Evolutionary conservation across 1,284 basidiomycete species (phyloP).

Genomic region (Tetrapyrgos nigripes): DNA sequence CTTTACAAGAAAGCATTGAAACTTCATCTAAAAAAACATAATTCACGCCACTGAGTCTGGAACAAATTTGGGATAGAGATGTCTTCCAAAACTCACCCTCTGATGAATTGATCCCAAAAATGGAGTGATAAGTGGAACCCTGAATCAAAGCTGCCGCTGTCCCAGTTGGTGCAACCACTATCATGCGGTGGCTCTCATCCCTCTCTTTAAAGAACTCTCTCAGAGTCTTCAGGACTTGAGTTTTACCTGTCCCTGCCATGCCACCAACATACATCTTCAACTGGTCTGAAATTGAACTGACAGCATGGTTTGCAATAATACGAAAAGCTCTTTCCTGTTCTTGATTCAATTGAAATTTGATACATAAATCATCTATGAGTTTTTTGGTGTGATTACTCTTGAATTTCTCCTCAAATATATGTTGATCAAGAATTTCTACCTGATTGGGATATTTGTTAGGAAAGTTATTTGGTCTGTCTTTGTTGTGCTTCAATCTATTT

Average conservation of each 20-base stretch:
- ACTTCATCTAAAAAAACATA: constrained; percentile 27
- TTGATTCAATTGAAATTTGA: background rate
- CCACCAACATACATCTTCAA: constrained; percentile 4
- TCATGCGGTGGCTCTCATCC: constrained; percentile 30
- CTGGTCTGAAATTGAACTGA: constrained; percentile 19
- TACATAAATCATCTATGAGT: background rate
- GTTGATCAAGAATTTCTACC: background rate
- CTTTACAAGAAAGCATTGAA: constrained; percentile 22
- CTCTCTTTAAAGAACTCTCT: background rate
- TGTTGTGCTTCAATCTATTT: background rate
- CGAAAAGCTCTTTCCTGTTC: constrained; percentile 26
- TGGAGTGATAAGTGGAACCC: constrained; percentile 37
- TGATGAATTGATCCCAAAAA: constrained; percentile 25
- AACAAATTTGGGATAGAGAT: background rate
- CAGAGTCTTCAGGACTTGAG: background rate
- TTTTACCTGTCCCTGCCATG: constrained; percentile 1
- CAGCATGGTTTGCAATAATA: constrained; percentile 31
- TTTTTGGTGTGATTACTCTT: background rate
- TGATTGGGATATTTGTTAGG: background rate
- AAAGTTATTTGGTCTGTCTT: constrained; percentile 21
- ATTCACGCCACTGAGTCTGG: constrained; percentile 11
- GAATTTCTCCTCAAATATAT: background rate
- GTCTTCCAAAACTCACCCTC: background rate
- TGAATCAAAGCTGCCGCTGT: constrained; percentile 31
- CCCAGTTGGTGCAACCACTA: constrained; percentile 41